Evolutionary conservation across 2,329 filamentous ascomycete species (phyloP).

Genomic region (Conoideocrella luteorostrata): DNA sequence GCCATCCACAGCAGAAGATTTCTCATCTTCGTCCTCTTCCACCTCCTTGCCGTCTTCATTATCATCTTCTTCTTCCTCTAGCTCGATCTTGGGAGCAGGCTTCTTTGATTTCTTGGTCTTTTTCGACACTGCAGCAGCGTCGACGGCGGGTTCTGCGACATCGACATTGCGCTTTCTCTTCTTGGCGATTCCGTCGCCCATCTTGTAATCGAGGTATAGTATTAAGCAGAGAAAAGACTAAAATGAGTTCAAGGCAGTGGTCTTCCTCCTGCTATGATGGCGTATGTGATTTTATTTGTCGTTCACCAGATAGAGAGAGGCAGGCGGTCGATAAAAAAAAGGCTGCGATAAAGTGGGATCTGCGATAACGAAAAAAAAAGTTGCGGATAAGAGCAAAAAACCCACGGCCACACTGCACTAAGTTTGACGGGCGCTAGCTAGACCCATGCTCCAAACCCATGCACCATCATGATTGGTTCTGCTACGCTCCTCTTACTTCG

Average conservation of each 20-base stretch:
- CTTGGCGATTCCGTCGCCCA: conserved; percentile 32
- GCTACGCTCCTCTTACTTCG: too few species aligned
- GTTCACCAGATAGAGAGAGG: background rate
- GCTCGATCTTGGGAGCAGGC: conserved; percentile 21
- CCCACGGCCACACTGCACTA: background rate
- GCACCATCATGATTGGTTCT: too few species aligned
- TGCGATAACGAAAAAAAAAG: conserved; percentile 13
- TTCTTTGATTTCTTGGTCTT: conserved; percentile 39
- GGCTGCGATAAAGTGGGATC: conserved; percentile 6
- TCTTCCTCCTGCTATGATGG: background rate
- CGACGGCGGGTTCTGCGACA: conserved; percentile 23
- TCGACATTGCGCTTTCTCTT: conserved; percentile 38
- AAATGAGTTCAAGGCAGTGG: background rate
- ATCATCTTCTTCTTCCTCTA: conserved; percentile 21
- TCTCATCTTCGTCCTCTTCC: conserved; percentile 22
- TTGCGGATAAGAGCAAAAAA: conserved; percentile 17
- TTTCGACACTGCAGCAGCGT: conserved; percentile 17
- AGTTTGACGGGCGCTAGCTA: too few species aligned
- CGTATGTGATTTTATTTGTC: background rate
- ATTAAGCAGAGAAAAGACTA: background rate
- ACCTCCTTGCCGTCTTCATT: conserved; percentile 22
- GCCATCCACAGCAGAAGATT: conserved; percentile 15
- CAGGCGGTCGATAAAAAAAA: conserved; percentile 5
- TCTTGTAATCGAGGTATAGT: too few species aligned
- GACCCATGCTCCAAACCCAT: background rate